Conservation (phyloP, 495 filamentous ascomycete genomes). For the Neurospora sp. region DNA sequence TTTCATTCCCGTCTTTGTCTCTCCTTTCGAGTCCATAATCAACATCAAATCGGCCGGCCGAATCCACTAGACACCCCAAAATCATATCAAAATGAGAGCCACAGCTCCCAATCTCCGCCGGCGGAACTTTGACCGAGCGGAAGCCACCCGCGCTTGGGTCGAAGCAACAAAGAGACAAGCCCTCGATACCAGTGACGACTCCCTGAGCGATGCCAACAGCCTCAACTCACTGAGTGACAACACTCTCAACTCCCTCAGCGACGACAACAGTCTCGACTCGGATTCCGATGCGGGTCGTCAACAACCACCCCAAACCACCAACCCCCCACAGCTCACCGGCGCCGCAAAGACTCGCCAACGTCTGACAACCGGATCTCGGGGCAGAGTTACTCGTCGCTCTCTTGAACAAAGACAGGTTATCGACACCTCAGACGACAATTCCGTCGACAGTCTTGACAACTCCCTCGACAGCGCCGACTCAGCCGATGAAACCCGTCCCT, state of each 20-base stretch:
- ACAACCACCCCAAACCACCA: neutral
- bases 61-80: neutral
- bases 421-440: neutral
- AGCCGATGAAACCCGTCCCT: neutral
- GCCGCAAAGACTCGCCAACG: neutral
- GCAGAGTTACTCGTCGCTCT: neutral
- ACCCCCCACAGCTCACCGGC: neutral
- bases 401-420: neutral
- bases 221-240: neutral
- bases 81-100: conserved; percentile 5
- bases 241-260: neutral
- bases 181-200: neutral
- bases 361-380: neutral
- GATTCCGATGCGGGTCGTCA: neutral
- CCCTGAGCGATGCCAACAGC: neutral
- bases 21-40: neutral
- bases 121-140: conserved; percentile 12
- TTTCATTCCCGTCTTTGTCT: neutral
- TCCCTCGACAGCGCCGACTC: neutral
- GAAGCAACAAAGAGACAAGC: conserved; percentile 2
- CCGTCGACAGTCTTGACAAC: neutral
- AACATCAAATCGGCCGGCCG: conserved; percentile 5
- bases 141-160: conserved; percentile 3
- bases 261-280: neutral
- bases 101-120: conserved; percentile 9